Base-by-base conservation (phyloP, 1,139 yeast genomes). In the Nadsonia starkeyi-henricii region DNA sequence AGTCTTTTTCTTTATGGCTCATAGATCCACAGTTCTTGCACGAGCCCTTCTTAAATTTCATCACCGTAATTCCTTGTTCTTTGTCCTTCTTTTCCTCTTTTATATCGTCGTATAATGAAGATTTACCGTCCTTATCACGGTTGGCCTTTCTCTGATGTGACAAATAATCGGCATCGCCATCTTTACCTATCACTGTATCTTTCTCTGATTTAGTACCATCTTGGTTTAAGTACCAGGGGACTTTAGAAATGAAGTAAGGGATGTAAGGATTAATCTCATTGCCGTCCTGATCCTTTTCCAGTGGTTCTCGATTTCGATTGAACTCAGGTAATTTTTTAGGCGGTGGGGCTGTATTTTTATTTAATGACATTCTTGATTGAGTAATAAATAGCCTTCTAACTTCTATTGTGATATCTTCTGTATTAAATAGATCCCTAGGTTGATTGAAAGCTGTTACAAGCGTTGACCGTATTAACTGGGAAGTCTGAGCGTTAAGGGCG, bases 1-100 rank as follows among this genome's bases (percentile, higher is more conserved):
- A 77, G 45, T 76, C 79, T 47, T 56, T 58, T 20, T 67, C 66
- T 44, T 62, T 59, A 57, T 77, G 81, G 39, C 66, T 61, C 56
- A 61, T 58, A 39, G 77, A 69, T 1, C 81, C 81, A 56, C 81
- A 77, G 56, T 75, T 75, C 12, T 65, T 66, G 57, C 81, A 76
- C 0, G 70, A 70, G 8, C 72, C 72, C 45, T 64, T 66, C 36
- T 68, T 59, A 43, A 57, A 63, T 50, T 61, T 63, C 19, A 63
- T 63, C 12, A 66, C 17, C 17, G 4, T 33, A 12, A 61, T 51
- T 20, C 59, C 52, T 37, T 5, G 28, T 23, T 51, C 54, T 42
- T 45, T 45, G 41, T 43, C 47, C 44, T 42, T 54, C 45, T 39
- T 54, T 53, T 13, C 67, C 64, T 23, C 67, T 57, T 12, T 4